Conservation (phyloP, 2,329 filamentous ascomycete species). For the Fusarium coicis region DNA sequence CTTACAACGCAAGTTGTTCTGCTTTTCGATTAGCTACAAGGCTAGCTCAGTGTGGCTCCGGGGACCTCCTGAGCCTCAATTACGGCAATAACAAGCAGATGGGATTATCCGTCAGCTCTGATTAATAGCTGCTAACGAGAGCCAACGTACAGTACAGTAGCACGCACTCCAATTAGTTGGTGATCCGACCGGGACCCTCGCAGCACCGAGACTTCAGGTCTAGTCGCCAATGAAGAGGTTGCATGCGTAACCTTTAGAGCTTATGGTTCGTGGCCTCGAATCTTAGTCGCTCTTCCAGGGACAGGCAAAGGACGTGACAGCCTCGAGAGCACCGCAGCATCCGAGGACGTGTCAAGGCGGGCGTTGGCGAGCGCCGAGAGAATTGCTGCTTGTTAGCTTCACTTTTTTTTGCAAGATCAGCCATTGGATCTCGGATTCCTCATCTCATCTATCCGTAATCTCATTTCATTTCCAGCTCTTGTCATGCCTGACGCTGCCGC, state of each 20-base stretch:
- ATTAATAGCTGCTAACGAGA: constrained; percentile 17
- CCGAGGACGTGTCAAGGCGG: constrained; percentile 26
- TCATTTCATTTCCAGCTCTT: constrained; percentile 28
- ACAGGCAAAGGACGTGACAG: constrained; percentile 18
- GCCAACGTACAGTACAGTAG: neutral
- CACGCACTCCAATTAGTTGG: constrained; percentile 11
- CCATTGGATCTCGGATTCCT: constrained; percentile 15
- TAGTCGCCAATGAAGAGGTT: constrained; percentile 26
- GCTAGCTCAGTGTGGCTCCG: constrained; percentile 14
- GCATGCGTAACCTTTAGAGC: constrained; percentile 19
- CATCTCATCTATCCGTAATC: constrained; percentile 10
- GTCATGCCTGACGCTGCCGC: constrained; percentile 25
- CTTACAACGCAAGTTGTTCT: constrained; percentile 11
- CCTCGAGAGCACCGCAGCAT: constrained; percentile 24
- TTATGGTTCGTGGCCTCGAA: constrained; percentile 37
- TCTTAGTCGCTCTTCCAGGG: constrained; percentile 32
- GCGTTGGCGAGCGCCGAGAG: constrained; percentile 24
- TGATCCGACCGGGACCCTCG: constrained; percentile 35
- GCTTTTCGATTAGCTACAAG: constrained; percentile 18
- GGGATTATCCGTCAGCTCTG: constrained; percentile 25
- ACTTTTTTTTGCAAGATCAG: constrained; percentile 11
- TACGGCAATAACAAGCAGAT: constrained; percentile 25
- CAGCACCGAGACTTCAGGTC: constrained; percentile 15
- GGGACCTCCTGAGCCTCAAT: constrained; percentile 31
- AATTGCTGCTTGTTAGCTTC: constrained; percentile 13